Conservation (phyloP, 129 eudicot species). For the Chrysanthemum lavandulifolium region DNA sequence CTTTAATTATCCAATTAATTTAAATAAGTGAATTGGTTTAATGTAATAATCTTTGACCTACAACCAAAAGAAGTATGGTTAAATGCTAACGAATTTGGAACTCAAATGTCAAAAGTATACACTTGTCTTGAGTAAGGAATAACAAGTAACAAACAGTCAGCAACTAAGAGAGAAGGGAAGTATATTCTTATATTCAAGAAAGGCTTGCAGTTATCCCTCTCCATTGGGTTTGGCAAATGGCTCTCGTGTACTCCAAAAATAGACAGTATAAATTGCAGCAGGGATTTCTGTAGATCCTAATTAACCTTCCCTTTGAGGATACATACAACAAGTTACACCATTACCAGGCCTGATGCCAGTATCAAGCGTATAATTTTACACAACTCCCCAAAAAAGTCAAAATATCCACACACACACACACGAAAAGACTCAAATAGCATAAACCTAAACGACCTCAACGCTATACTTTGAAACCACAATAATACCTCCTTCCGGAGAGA, state of each 20-base stretch:
- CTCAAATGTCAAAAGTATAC: neutral
- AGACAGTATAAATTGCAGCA: neutral
- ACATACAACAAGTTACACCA: too few relatives aligned
- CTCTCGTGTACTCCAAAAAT: neutral
- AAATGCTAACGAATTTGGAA: neutral
- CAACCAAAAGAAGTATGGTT: neutral
- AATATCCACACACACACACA: too few relatives aligned
- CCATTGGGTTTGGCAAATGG: neutral
- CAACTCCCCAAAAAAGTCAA: too few relatives aligned
- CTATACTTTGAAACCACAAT: neutral
- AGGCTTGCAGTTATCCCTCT: neutral
- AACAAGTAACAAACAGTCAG: neutral
- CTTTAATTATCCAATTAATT: too few relatives aligned
- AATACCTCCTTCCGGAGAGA: neutral
- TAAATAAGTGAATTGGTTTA: too few relatives aligned
- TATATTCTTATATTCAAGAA: neutral
- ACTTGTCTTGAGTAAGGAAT: neutral
- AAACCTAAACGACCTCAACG: too few relatives aligned
- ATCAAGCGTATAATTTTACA: too few relatives aligned
- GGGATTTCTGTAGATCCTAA: neutral
- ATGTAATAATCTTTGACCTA: too few relatives aligned
- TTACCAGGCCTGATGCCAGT: too few relatives aligned
- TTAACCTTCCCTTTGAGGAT: neutral
- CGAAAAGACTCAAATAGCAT: too few relatives aligned
- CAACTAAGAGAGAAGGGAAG: too few relatives aligned